Base-by-base conservation (phyloP, 129 eudicot species). In the Escallonia rubra region DNA sequence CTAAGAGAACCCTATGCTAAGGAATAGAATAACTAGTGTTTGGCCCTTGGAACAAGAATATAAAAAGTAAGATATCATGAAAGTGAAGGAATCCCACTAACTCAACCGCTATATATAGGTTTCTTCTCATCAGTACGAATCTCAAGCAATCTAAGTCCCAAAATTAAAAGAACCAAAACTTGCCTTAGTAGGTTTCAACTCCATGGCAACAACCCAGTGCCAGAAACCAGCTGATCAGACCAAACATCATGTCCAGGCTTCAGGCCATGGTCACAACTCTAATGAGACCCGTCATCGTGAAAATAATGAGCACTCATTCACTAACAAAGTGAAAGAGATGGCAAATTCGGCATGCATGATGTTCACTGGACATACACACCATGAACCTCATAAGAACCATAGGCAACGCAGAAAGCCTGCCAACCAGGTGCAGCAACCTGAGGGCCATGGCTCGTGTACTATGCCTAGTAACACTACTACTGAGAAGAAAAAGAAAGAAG, bases 181-280 rank as follows among this genome's bases (percentile, higher is more conserved):
- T 50, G 13, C 55, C 55, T 50, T 50, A 50, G 55, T 23, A 23
- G 34, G 34, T 9, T 50, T 51, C 40, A 56, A 16, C 57, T 42
- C 70, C 63, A 77, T 77, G 77, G 77, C 81, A 43, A 59, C 82
- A 52, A 44, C 72, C 50, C 84, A 74, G 61, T 52, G 76, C 61
- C 79, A 79, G 43, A 63, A 47, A 48, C 79, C 83, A 5, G 72
- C 38, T 58, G 76, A 69, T 46, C 72, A 74, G 44, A 60, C 60
- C 67, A 69, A 70, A 15, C 73, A 65, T 63, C 10, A 40, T 15
- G 57, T 53, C 52, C 73, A 74, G 63, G 64, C 39, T 53, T 48
- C 57, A 12, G 49, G 45, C 70, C 67, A 72, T 23, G 44, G 53
- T 67, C 78, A 74, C 53, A 74, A 67, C 59, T 42, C 75, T 45